Base-by-base conservation (phyloP, 345 rosid species). In the Jatropha curcas region DNA sequence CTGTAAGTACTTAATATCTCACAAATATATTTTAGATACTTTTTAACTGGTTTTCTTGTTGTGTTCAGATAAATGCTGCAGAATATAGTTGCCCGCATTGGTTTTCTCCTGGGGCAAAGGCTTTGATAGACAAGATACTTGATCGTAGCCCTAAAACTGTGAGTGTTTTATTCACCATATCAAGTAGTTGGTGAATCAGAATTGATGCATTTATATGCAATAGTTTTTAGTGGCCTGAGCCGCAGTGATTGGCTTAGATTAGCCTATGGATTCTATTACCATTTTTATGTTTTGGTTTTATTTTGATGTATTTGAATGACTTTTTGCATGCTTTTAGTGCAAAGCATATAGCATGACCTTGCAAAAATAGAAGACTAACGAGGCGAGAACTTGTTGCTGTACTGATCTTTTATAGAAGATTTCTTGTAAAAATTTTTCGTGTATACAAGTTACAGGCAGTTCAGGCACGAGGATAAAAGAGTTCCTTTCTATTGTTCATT, bases 91-190 rank as follows among this genome's bases (percentile, higher is more conserved):
- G 84, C 77, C 98, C 98, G 22, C 59, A 68, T 60, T 92, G 98
- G 98, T 92, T 94, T 83, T 90, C 97, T 75, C 67, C 87, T 20
- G 92, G 80, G 37, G 87, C 82, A 31, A 89, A 80, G 82, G 83
- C 88, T 30, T 82, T 94, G 76, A 83, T 94, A 73, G 89, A 83
- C 71, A 90, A 73, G 75, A 88, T 92, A 68, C 93, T 94, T 71
- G 89, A 87, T 76, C 90, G 90, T 71, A 88, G 89, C 78, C 91
- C 97, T 13, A 84, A 81, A 81, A 88, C 88, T 60, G 98, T 94
- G 84, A 92, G 98, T 85, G 73, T 79, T 72, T 76, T 71, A 64
- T 74, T 79, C 31, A 65, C 27, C 10, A 14, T 65, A n/a, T 58
- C 39, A 24, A 60, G 13, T 71, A 69, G 51, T 14, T 14, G 43